Percentiles rank a stretch among this genome's conserved stretches.
These are phyloP conservation scores for Amborella trichopoda DNA, from an alignment of 164 flowering plant species.

Conservation along the genomic window DNA sequence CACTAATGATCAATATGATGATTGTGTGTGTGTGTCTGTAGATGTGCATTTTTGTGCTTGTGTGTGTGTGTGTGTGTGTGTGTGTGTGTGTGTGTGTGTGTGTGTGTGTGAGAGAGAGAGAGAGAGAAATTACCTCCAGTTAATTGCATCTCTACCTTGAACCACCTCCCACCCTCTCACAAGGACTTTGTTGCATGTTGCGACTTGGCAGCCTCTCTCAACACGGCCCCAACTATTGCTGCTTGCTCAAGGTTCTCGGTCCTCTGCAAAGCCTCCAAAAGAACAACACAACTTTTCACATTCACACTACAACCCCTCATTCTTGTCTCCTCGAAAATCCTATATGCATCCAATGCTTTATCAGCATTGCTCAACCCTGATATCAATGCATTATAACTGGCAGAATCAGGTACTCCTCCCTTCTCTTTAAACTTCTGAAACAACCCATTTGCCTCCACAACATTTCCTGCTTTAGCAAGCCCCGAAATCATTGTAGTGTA, in stretches of 20 bases:
- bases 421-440: constrained; percentile 59
- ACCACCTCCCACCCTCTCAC: constrained; percentile 6
- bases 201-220: constrained; percentile 69
- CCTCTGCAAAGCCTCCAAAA: constrained; percentile 74
- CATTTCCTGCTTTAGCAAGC: constrained; percentile 76
- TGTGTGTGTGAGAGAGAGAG: too few species aligned
- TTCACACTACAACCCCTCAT: constrained; percentile 48
- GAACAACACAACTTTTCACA: constrained; percentile 57
- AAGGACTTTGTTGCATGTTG: constrained; percentile 62
- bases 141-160: too few species aligned
- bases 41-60: too few species aligned
- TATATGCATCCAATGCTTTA: constrained; percentile 62
- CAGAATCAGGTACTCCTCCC: constrained; percentile 78
- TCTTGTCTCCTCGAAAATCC: constrained; percentile 73
- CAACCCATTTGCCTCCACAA: constrained; percentile 44
- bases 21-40: too few species aligned
- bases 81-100: too few species aligned
- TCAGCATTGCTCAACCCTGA: constrained; percentile 59
- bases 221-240: constrained; percentile 81
- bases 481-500: constrained; percentile 89
- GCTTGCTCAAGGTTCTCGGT: constrained; percentile 89
- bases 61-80: too few species aligned
- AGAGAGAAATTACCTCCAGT: too few species aligned
- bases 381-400: constrained; percentile 67
- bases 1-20: too few species aligned